phyloP scores from a whole-genome alignment of 108 stramenopile genomes.

The Conticribra guillardii region DNA sequence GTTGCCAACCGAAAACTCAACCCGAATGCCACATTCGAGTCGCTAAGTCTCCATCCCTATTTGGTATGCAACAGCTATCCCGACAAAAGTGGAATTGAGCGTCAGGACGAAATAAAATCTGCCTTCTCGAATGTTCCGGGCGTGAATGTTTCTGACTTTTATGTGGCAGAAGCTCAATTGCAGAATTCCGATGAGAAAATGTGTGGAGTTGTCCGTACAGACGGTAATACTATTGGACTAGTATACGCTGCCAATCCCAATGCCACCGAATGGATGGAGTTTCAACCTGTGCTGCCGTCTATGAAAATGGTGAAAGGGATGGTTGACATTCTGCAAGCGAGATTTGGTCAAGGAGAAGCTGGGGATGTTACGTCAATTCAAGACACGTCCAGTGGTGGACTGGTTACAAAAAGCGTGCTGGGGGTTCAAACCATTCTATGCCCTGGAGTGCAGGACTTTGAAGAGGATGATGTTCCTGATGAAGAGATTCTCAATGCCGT shows the following conservation, averaged over 20 bases:
- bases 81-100: slow-evolving; percentile 6
- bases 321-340: not conserved
- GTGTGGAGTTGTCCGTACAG: slow-evolving; percentile 19
- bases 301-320: slow-evolving; percentile 35
- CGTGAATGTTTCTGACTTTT: slow-evolving; percentile 16
- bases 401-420: not conserved
- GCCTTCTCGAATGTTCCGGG: slow-evolving; percentile 20
- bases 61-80: slow-evolving; percentile 23
- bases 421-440: slow-evolving; percentile 22
- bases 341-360: not conserved
- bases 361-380: slow-evolving; percentile 3
- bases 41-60: slow-evolving; percentile 25
- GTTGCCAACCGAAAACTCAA: not conserved
- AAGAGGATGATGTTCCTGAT: slow-evolving; percentile 17
- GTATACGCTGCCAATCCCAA: slow-evolving; percentile 25
- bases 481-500: slow-evolving; percentile 6
- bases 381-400: not conserved
- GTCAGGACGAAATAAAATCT: not conserved
- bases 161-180: not conserved
- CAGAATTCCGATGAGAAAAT: slow-evolving; percentile 2
- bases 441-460: slow-evolving; percentile 27
- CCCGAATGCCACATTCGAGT: not conserved
- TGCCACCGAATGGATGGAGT: slow-evolving; percentile 16
- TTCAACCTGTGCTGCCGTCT: slow-evolving; percentile 19
- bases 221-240: slow-evolving; percentile 19